Evolutionary conservation across 1,284 basidiomycete species (phyloP).

Genomic region (Psilocybe mexicana): DNA sequence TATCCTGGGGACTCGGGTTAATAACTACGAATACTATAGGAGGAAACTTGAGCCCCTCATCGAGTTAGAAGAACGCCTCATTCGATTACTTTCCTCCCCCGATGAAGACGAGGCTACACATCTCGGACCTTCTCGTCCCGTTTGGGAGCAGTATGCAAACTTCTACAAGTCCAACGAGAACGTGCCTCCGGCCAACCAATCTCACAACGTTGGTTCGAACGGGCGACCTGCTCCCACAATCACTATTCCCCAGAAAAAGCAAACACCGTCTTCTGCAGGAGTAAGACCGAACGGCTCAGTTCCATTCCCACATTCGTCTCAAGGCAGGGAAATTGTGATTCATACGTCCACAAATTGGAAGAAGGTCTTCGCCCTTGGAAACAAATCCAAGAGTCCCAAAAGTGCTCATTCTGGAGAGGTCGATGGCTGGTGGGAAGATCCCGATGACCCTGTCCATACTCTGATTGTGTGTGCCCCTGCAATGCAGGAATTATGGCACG

Average conservation of each 20-base stretch:
- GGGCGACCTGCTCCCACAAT: conserved; percentile 51
- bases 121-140: conserved; percentile 35
- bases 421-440: conserved; percentile 83
- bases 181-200: conserved; percentile 20
- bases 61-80: conserved; percentile 68
- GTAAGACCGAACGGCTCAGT: background rate
- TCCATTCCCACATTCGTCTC: conserved; percentile 34
- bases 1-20: conserved; percentile 46
- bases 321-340: conserved; percentile 57
- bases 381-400: conserved; percentile 62
- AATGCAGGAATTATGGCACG: conserved; percentile 74
- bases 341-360: conserved; percentile 73
- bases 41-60: conserved; percentile 61
- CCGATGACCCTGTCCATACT: conserved; percentile 72
- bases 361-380: conserved; percentile 62
- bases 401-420: conserved; percentile 67
- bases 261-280: conserved; percentile 29
- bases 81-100: conserved; percentile 58
- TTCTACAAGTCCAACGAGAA: conserved; percentile 27
- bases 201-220: conserved; percentile 24
- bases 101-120: conserved; percentile 62
- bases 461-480: conserved; percentile 60
- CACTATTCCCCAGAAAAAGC: conserved; percentile 43
- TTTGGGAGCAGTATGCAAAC: conserved; percentile 35
- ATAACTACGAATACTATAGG: conserved; percentile 63